phyloP scores from a whole-genome alignment of 768 basidiomycete species.

The Russula earlei region DNA sequence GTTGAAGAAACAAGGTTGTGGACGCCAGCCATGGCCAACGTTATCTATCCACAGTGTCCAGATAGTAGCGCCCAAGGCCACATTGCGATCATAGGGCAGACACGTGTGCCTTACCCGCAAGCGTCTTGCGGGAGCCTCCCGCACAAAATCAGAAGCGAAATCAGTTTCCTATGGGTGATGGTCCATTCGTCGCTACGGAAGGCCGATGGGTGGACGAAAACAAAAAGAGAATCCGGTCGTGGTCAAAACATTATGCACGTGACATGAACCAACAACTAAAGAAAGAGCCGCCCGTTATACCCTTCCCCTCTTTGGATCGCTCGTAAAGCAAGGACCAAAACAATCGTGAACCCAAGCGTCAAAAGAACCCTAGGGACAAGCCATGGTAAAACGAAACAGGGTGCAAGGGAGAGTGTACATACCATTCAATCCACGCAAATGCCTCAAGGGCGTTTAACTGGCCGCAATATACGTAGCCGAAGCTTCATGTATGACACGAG shows the following conservation, averaged over 20 bases:
- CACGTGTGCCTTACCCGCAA: neutral
- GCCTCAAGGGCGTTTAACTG: conserved; percentile 18
- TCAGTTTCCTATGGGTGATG: too few species aligned
- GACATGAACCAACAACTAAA: neutral
- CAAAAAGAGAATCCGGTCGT: too few species aligned
- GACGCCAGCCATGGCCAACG: neutral
- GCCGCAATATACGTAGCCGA: conserved; percentile 11
- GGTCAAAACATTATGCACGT: neutral
- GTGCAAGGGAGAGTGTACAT: neutral
- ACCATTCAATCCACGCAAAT: conserved; percentile 22
- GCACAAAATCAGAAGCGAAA: neutral
- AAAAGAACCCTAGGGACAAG: conserved; percentile 13
- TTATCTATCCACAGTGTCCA: conserved; percentile 1
- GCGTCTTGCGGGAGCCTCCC: too few species aligned
- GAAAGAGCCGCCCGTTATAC: conserved; percentile 1
- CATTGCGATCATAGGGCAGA: neutral
- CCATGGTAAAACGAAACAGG: neutral
- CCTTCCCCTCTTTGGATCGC: conserved; percentile 10
- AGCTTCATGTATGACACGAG: neutral
- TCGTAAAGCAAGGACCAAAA: conserved; percentile 12
- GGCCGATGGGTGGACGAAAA: too few species aligned
- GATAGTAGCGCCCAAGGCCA: neutral
- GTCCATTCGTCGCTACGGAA: too few species aligned
- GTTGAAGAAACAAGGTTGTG: conserved; percentile 1
- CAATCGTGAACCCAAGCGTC: conserved; percentile 6